Evolutionary conservation across 2,329 filamentous ascomycete species (phyloP).

Genomic region (Pyricularia sp.): DNA sequence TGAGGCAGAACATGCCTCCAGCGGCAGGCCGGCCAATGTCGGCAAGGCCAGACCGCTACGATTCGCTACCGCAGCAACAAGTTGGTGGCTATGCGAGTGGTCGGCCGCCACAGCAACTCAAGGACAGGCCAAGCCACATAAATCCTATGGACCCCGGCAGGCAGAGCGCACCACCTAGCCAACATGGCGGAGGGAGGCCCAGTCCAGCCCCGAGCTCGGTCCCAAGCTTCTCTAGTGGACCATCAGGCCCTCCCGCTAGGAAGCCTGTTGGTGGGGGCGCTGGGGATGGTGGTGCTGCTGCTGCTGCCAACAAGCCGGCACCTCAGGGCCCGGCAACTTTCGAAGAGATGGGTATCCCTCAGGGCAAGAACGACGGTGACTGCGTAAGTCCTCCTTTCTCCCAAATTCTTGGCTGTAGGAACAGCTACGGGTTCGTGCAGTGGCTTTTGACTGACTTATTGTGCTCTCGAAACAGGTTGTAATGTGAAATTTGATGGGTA

Average conservation of each 20-base stretch:
- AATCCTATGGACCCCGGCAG: slow-evolving; percentile 15
- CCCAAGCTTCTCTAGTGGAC: slow-evolving; percentile 12
- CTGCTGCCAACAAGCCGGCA: slow-evolving; percentile 2
- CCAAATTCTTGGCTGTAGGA: background rate
- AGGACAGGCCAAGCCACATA: slow-evolving; percentile 13
- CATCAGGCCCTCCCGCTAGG: background rate
- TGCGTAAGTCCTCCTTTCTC: slow-evolving; percentile 51
- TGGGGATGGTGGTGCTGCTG: background rate
- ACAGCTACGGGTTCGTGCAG: background rate
- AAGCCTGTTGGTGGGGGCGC: slow-evolving; percentile 1
- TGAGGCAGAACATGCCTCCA: background rate
- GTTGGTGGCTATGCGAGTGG: slow-evolving; percentile 2
- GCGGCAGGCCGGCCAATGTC: slow-evolving; percentile 12
- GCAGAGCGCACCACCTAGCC: slow-evolving; percentile 22
- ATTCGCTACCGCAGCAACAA: slow-evolving; percentile 11
- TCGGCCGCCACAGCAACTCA: slow-evolving; percentile 9
- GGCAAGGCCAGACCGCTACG: slow-evolving; percentile 16
- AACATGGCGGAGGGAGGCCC: slow-evolving; percentile 8
- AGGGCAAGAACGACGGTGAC: slow-evolving; percentile 71
- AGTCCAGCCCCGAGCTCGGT: slow-evolving; percentile 12
- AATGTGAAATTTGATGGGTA: background rate
- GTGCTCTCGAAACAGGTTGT: background rate
- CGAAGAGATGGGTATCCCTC: slow-evolving; percentile 93
- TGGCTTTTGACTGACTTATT: background rate
- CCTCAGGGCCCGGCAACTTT: slow-evolving; percentile 84